Evolutionary conservation across 2,329 filamentous ascomycete genomes (phyloP), one percentile per base, ranked within the genome.

Genomic region (Teratosphaeria viscida): DNA sequence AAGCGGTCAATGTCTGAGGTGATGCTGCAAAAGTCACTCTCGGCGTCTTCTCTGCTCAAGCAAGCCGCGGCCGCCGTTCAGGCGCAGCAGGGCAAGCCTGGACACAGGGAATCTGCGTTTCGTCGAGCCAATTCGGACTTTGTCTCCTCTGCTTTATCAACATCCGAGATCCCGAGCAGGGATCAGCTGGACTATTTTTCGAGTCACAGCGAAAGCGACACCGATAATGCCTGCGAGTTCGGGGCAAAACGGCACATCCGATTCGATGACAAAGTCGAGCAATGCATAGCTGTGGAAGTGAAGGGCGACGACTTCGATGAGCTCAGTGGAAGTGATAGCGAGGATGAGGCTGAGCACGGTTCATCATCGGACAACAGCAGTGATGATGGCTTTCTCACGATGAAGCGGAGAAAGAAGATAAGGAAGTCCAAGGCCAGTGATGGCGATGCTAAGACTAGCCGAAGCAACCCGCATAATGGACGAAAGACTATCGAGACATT

Each of bases 1-100:
- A 97, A 96, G 80, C 85, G 92, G 65, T 96, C 90, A 74, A 92
- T 95, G 81, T 97, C 92, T 0, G 92, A 97, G 74, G 83, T 95
- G 52, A 96, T 97, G 84, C 82, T 97, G 8, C 91, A 96, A 72
- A 84, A 87, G 63, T 96, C 92, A 0, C 74, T 96, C 7, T 95
- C 92, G 1, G 86, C 90, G 1, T 92, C 92, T 2, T 96, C 92
- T 5, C 80, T 97, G 16, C 77, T 97, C 19, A 92, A 95, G 74
- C 90, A 95, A 74, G 92, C 91, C 6, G 88, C 90, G 0, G 90
- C 90, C 23, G 89, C 89, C 23, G 85, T 95, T 12, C 88, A 92
- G 70, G 89, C 91, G 34, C 90, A 95, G 71, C 84, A 89, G 72
- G 85, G 82, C 53, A 65, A 54, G 54, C 59, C 35, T 69, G 81